phyloP scores from a whole-genome alignment of 1,139 yeast genomes.

The Insectozyma bohioensis region DNA sequence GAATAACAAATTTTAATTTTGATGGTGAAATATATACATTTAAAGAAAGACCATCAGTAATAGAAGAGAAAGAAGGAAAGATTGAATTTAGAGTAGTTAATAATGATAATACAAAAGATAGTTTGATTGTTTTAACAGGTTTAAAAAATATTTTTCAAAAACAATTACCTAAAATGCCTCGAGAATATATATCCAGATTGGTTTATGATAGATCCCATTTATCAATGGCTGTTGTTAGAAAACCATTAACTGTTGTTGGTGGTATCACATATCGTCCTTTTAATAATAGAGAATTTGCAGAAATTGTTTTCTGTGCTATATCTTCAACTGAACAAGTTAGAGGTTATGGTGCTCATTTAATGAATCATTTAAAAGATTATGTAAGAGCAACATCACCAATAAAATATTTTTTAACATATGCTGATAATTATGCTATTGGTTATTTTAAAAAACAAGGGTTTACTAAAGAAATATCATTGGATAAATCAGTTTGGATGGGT shows the following conservation, averaged over 20 bases:
- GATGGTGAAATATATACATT: slow-evolving; percentile 85
- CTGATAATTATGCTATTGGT: slow-evolving; percentile 98
- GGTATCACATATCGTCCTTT: slow-evolving; percentile 97
- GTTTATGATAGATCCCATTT: slow-evolving; percentile 94
- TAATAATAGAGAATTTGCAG: slow-evolving; percentile 88
- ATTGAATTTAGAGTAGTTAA: slow-evolving; percentile 95
- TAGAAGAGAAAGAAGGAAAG: slow-evolving; percentile 87
- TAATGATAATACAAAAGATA: slow-evolving; percentile 86
- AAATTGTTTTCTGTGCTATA: slow-evolving; percentile 97
- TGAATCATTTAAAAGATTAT: slow-evolving; percentile 96
- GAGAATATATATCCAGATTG: slow-evolving; percentile 90
- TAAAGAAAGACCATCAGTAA: slow-evolving; percentile 89
- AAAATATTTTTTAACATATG: slow-evolving; percentile 88
- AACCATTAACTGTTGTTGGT: slow-evolving; percentile 93
- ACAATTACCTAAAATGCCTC: slow-evolving; percentile 97
- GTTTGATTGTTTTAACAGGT: slow-evolving; percentile 89
- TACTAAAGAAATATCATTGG: slow-evolving; percentile 88
- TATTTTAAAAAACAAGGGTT: slow-evolving; percentile 98
- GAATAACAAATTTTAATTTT: slow-evolving; percentile 47
- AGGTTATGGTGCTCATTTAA: slow-evolving; percentile 97
- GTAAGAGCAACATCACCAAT: slow-evolving; percentile 87
- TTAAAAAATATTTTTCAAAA: slow-evolving; percentile 93
- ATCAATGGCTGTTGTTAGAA: slow-evolving; percentile 92
- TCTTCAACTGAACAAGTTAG: slow-evolving; percentile 96
- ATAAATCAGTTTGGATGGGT: slow-evolving; percentile 93